Percentiles rank a stretch among this genome's conserved stretches.
phyloP scores from a whole-genome alignment of 345 rosid genomes.

The Salix suchowensis region DNA sequence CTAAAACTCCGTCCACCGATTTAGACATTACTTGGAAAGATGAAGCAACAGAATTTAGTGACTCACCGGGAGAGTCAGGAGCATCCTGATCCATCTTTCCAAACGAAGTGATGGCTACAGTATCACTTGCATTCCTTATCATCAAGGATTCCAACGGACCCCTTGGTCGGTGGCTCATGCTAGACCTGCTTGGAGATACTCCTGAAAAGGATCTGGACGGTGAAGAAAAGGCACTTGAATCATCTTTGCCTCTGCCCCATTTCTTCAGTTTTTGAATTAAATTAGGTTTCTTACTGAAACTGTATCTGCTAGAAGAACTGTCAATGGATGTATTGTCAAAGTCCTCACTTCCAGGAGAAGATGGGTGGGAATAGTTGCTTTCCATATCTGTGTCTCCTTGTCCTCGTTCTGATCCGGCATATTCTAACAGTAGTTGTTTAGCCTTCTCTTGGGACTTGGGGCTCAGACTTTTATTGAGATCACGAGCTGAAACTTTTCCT shows the following conservation, averaged over 20 bases:
- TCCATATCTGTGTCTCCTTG: conserved; percentile 90
- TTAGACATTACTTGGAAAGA: conserved; percentile 91
- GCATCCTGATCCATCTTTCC: conserved; percentile 63
- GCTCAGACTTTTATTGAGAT: conserved; percentile 78
- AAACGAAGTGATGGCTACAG: conserved; percentile 76
- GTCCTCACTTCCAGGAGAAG: conserved; percentile 92
- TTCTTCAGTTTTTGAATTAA: conserved; percentile 81
- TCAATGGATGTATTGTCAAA: conserved; percentile 82
- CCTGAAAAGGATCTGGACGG: conserved; percentile 74
- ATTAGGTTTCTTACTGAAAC: conserved; percentile 68
- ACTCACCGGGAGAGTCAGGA: conserved; percentile 54
- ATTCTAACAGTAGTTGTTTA: conserved; percentile 77
- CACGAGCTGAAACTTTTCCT: conserved; percentile 86
- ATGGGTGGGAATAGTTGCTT: conserved; percentile 81
- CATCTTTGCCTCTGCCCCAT: conserved; percentile 90
- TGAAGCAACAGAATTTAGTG: conserved; percentile 57
- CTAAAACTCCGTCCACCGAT: conserved; percentile 67
- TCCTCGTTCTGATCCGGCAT: conserved; percentile 91
- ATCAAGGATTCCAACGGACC: conserved; percentile 90
- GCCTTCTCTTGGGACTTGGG: conserved; percentile 88
- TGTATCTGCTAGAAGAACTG: conserved; percentile 70
- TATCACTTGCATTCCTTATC: conserved; percentile 81
- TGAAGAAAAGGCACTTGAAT: conserved; percentile 58
- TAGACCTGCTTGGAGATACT: conserved; percentile 67
- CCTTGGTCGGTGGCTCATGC: conserved; percentile 55